Percentiles rank a stretch among this genome's conserved stretches.
Evolutionary conservation across 805 yeast species (phyloP).

Genomic region (Candida lessepsii): DNA sequence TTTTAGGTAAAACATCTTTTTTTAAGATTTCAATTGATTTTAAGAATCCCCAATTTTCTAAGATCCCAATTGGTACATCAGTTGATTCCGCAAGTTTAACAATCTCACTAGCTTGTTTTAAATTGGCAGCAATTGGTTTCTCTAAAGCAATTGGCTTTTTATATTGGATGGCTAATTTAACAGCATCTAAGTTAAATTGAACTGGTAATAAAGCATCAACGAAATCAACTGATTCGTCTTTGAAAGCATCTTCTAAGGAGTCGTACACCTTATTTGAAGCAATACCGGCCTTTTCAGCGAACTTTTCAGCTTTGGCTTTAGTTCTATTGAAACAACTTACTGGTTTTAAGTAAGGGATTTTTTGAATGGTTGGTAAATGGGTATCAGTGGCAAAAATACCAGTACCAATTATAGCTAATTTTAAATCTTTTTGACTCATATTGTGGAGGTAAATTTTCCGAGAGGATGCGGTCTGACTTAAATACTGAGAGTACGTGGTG

Average conservation of each 20-base stretch:
- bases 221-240: conserved; percentile 66
- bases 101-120: conserved; percentile 77
- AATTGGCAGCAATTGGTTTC: conserved; percentile 88
- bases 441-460: too few relatives aligned
- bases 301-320: conserved; percentile 73
- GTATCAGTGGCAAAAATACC: conserved; percentile 85
- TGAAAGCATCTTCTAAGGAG: conserved; percentile 60
- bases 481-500: too few relatives aligned
- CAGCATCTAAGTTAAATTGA: conserved; percentile 67
- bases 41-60: conserved; percentile 85
- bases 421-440: conserved; percentile 27
- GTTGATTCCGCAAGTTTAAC: conserved; percentile 63
- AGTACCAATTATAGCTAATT: conserved; percentile 72
- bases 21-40: conserved; percentile 55
- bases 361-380: conserved; percentile 73
- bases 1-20: conserved; percentile 55
- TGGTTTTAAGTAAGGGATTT: conserved; percentile 52
- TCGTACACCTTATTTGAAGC: conserved; percentile 52
- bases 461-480: too few relatives aligned
- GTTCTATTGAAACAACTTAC: conserved; percentile 83
- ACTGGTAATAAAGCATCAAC: conserved; percentile 91
- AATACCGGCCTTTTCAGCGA: conserved; percentile 64
- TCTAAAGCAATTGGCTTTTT: conserved; percentile 81
- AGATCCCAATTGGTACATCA: conserved; percentile 67
- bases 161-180: conserved; percentile 66